Base-by-base conservation (phyloP, 441 rosid genomes). In the Eugenia klotzschiana region DNA sequence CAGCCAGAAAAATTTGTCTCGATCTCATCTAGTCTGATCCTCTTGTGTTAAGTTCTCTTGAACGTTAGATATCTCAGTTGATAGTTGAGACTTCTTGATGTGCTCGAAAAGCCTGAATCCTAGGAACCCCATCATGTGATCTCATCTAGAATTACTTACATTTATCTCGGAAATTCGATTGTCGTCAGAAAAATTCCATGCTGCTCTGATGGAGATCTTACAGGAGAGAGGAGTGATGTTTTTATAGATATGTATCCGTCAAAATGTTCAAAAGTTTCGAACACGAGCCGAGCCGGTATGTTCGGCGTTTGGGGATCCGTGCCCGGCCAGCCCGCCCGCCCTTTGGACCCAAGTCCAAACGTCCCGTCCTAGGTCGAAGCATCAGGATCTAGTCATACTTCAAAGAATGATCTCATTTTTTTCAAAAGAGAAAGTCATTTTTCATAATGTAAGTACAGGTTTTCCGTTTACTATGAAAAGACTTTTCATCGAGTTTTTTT, bases 331-430 rank as follows among this genome's bases (percentile, higher is more conserved):
- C n/a, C n/a, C n/a, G n/a, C 22, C 22, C 2, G 0, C 1, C n/a
- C 8, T 57, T 56, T 1, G 64, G 27, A 57, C 64, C 33, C 8
- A 57, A 25, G 33, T 57, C 64, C 64, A 25, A 57, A 57, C 13
- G 33, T 26, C 18, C 20, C 1, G 3, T 57, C 18, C 1, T 4
- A 14, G 3, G 37, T 33, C n/a, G n/a, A n/a, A n/a, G 18, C 37
- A 0, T 15, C 0, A 3, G 0, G 0, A 0, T 58, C 18, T 27
- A 58, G 22, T 27, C 5, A 0, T 58, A 0, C 27, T 58, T 58
- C 27, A 0, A 4, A 58, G 27, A 16, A 3, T 2, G 0, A 29
- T 29, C 16, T 60, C 3, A n/a, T 60, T 0, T 29, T 29, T 60
- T 27, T 60, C 3, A 29, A 0, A 7, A 4, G 10, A 29, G 23